Evolutionary conservation across 2,329 filamentous ascomycete genomes (phyloP), one percentile per base, ranked within the genome.

Genomic region (Talaromyces islandicus): DNA sequence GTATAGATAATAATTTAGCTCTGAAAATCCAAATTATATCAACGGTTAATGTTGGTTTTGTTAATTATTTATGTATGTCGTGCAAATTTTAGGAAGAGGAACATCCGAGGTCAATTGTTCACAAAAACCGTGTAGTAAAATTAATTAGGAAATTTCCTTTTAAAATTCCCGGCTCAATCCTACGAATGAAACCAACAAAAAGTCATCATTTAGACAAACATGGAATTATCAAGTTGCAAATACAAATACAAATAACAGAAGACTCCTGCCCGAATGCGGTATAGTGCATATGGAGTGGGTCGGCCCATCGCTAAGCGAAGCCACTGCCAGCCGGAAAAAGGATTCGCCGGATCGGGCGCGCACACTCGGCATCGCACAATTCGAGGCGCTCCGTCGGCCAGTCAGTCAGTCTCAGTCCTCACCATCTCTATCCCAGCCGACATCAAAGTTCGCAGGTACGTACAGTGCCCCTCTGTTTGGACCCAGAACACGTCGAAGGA

Each of bases 381-480:
- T 60, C 59, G 54, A 57, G 54, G 58, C 58, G 52, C 52, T 53
- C 58, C 54, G 41, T 32, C 54, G 19, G 19, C 19, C 11, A 11
- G n/a, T 11, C 41, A 38, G 35, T 27, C 25, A 55, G 43, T n/a
- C 32, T 48, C 38, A 53, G 56, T 50, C 55, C 38, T 60, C 54
- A 57, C 21, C 54, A 57, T 48, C 54, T 53, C 50, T 52, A 55
- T 38, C 54, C 54, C 53, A 54, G 35, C 59, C 59, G 59, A 61
- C 59, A 61, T 61, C 51, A 54, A 3, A 58, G 59, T 61, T 61
- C 55, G 56, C 50, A 61, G 59, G 59, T 61, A 61, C 59, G 59
- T 61, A 30, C 51, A 30, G 24, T 21, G 11, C 41, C n/a, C n/a
- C 24, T n/a, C 12, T n/a, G 12, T 30, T 41, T 41, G 30, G 19